These are phyloP conservation scores for Gaeumannomyces tritici DNA, from an alignment of 2,329 filamentous ascomycete genomes.

Conservation along the genomic window DNA sequence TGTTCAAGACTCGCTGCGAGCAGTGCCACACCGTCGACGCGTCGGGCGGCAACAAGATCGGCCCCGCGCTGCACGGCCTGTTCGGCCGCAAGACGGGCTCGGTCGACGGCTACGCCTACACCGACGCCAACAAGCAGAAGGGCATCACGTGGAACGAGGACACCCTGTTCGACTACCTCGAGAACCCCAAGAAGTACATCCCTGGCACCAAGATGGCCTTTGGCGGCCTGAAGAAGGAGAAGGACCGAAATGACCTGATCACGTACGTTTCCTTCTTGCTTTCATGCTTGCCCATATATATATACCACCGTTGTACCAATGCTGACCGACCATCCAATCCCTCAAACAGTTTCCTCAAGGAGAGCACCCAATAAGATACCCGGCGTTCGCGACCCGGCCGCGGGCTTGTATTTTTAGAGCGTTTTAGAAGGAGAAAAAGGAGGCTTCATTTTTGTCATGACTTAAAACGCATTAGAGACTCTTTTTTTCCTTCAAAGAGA, in stretches of 20 bases:
- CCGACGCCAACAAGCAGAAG: conserved; percentile 99
- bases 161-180: conserved; percentile 95
- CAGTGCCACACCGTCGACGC: conserved; percentile 96
- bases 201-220: conserved; percentile 99
- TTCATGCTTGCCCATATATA: background rate
- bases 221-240: conserved; percentile 98
- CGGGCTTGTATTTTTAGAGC: conserved; percentile 3
- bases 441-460: background rate
- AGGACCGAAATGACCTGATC: conserved; percentile 99
- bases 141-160: conserved; percentile 80
- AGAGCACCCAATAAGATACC: conserved; percentile 55
- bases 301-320: conserved; percentile 1
- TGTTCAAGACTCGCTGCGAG: conserved; percentile 98
- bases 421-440: background rate
- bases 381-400: background rate
- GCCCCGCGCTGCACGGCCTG: conserved; percentile 91
- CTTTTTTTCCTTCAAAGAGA: background rate
- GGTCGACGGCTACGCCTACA: conserved; percentile 91
- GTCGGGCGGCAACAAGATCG: conserved; percentile 93
- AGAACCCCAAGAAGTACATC: conserved; percentile 99
- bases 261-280: conserved; percentile 51
- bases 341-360: conserved; percentile 52
- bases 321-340: background rate
- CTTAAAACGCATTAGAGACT: background rate
- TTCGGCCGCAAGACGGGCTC: conserved; percentile 93